phyloP scores from a whole-genome alignment of 768 basidiomycete species.

The Lentinus brumalis region DNA sequence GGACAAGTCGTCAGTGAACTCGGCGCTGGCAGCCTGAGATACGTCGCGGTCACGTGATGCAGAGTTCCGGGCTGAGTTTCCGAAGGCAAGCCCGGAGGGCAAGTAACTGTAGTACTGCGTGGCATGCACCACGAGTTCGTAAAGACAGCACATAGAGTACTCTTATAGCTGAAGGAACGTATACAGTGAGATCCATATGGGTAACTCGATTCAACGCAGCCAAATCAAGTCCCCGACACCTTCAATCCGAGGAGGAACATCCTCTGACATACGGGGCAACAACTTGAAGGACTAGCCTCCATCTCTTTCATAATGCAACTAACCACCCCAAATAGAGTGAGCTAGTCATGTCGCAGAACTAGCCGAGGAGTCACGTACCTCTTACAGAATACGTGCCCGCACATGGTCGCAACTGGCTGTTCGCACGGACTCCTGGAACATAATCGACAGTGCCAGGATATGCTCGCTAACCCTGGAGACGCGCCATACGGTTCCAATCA shows the following conservation, averaged over 20 bases:
- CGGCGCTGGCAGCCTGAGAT: too few relatives aligned
- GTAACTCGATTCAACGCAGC: neutral
- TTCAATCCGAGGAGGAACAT: neutral
- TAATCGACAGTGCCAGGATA: constrained; percentile 21
- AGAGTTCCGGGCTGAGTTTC: too few relatives aligned
- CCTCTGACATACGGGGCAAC: neutral
- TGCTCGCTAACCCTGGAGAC: neutral
- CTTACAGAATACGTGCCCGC: constrained; percentile 30
- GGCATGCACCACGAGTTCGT: too few relatives aligned
- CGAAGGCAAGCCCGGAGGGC: too few relatives aligned
- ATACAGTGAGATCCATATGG: too few relatives aligned
- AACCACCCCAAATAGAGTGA: neutral
- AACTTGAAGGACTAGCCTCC: neutral
- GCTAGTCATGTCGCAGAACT: neutral
- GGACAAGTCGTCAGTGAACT: too few relatives aligned
- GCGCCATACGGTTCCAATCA: neutral
- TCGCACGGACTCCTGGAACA: constrained; percentile 21
- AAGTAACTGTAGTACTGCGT: too few relatives aligned
- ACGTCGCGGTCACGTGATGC: too few relatives aligned
- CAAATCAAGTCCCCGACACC: neutral
- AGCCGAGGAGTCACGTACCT: constrained; percentile 7
- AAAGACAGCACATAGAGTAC: too few relatives aligned
- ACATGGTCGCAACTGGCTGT: constrained; percentile 26
- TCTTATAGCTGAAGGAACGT: neutral
- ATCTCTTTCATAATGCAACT: neutral